phyloP scores from a whole-genome alignment of 2,329 filamentous ascomycete genomes.

The Didymosphaeria variabile region DNA sequence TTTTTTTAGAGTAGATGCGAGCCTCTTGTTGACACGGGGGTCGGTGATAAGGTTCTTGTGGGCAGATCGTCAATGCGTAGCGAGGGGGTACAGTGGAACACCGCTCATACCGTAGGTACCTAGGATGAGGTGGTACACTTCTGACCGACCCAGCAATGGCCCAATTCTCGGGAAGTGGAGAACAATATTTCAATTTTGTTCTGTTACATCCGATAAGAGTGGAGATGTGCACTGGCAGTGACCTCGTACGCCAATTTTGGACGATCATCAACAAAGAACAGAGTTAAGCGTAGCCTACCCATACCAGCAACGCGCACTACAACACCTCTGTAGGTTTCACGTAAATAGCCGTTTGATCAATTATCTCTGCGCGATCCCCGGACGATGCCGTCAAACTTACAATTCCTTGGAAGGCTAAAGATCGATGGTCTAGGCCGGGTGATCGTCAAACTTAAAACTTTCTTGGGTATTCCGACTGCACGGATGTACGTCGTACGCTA shows the following conservation, averaged over 20 bases:
- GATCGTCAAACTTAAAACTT: slow-evolving; percentile 10
- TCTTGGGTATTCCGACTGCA: slow-evolving; percentile 9
- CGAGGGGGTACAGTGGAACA: neutral
- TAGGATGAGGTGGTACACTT: neutral
- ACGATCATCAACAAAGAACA: neutral
- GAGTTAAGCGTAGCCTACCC: neutral
- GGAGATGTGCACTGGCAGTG: neutral
- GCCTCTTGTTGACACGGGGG: no score
- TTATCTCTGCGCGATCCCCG: neutral
- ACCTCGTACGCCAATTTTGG: neutral
- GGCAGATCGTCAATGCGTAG: neutral
- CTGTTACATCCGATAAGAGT: neutral
- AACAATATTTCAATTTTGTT: neutral
- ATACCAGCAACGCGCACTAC: neutral
- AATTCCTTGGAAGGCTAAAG: neutral
- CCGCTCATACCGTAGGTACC: neutral
- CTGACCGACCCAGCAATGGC: neutral
- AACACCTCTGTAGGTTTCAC: no score
- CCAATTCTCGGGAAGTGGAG: neutral
- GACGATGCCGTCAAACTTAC: neutral
- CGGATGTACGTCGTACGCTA: neutral
- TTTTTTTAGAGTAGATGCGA: no score
- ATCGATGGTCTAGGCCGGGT: slow-evolving; percentile 3
- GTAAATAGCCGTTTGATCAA: neutral
- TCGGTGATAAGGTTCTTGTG: no score